Evolutionary conservation across 83 land plant species (phyloP).

Genomic region (Thuja plicata): DNA sequence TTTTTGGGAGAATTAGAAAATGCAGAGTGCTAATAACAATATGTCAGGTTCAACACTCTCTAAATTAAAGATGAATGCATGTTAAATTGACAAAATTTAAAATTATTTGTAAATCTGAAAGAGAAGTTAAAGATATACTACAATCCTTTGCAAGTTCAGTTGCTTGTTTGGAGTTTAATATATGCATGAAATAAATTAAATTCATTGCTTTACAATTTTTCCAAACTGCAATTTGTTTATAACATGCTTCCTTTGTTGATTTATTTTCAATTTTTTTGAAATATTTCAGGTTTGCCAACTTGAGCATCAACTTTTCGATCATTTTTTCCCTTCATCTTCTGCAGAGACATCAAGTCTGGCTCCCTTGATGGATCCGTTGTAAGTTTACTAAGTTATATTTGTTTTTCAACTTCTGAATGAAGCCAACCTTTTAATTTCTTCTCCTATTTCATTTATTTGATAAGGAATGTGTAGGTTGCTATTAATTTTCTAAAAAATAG

Average conservation of each 20-base stretch:
- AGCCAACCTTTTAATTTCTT: neutral
- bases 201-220: neutral
- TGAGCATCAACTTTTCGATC: conserved; percentile 98
- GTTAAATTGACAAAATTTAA: neutral
- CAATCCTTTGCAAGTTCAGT: conserved; percentile 1
- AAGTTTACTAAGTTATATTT: conserved; percentile 23
- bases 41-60: neutral
- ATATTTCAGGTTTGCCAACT: conserved; percentile 89
- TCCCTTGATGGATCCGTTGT: conserved; percentile 88
- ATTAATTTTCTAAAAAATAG: neutral
- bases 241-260: neutral
- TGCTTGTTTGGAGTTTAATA: neutral
- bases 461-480: neutral
- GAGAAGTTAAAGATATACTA: neutral
- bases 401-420: neutral
- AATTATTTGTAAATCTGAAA: neutral
- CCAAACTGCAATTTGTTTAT: neutral
- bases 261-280: neutral
- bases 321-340: conserved; percentile 96
- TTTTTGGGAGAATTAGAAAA: neutral
- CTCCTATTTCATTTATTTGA: neutral
- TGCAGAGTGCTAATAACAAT: neutral
- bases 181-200: neutral
- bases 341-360: conserved; percentile 78
- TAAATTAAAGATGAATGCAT: neutral